A percentile compares a stretch with the other conserved stretches of the same genome.
phyloP scores from a whole-genome alignment of 2,329 filamentous ascomycete species.

The Cordyceps sp. region DNA sequence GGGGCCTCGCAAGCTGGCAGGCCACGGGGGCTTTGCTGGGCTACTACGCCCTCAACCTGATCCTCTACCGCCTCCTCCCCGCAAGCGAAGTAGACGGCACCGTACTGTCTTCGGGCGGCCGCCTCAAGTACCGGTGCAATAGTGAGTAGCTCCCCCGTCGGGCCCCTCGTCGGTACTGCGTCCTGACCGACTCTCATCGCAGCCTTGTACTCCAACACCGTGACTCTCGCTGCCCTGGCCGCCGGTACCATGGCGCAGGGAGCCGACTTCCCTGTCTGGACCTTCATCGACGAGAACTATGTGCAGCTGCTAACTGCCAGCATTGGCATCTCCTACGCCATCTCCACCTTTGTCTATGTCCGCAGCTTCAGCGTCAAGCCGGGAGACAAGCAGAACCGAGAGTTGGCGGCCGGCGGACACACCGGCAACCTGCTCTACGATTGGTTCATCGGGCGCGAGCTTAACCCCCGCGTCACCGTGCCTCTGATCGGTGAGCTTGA shows the following conservation, averaged over 20 bases:
- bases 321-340: conserved; percentile 54
- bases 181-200: neutral
- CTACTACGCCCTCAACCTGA: conserved; percentile 62
- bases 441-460: conserved; percentile 90
- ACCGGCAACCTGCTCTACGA: conserved; percentile 81
- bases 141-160: conserved; percentile 25
- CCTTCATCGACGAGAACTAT: conserved; percentile 84
- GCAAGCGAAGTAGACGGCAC: conserved; percentile 56
- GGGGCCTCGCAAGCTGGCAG: conserved; percentile 52
- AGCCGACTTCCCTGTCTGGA: conserved; percentile 75
- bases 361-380: conserved; percentile 67
- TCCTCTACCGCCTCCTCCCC: conserved; percentile 63
- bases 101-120: conserved; percentile 51
- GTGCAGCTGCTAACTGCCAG: conserved; percentile 72
- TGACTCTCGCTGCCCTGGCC: conserved; percentile 53
- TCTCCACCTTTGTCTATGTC: conserved; percentile 68
- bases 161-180: conserved; percentile 4
- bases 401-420: conserved; percentile 68
- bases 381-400: conserved; percentile 54
- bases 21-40: conserved; percentile 54
- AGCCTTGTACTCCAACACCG: conserved; percentile 63
- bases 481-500: conserved; percentile 75
- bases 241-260: conserved; percentile 65
- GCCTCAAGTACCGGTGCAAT: conserved; percentile 70
- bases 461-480: conserved; percentile 71